Evolutionary conservation across 2,329 filamentous ascomycete species (phyloP), one percentile per base, ranked within the genome.

Genomic region (Pseudogymnoascus sp.): DNA sequence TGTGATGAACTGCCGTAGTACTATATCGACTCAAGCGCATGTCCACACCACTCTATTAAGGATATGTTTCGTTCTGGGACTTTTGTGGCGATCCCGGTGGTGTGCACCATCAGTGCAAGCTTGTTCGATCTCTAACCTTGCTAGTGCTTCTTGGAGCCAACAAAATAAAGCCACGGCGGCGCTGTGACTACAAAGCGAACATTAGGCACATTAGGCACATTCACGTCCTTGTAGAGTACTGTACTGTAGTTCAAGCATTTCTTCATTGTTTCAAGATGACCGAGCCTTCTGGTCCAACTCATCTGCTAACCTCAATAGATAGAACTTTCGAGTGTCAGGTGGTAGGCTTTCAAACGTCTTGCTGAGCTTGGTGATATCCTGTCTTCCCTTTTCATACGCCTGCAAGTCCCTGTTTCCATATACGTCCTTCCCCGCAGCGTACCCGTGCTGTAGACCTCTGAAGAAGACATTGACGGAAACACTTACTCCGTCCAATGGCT

Each of bases 391-490:
- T 72, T 96, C 91, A 72, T 96, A 96, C 1, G 88, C 89, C 40
- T 88, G 88, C 60, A 96, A 74, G 74, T 96, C 93, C 40, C 91
- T 82, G 72, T 96, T 96, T 1, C 90, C 92, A 72, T 96, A 96
- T 0, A 96, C 88, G 72, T 96, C 92, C 67, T 87, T 83, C 0
- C 92, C 91, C 0, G 82, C 74, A 0, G 90, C 86, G 72, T 95
- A 95, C 1, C 83, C 85, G 2, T 73, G 77, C 2, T 85, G 77
- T 8, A 95, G 78, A 65, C 87, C 88, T 46, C 86, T 85, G 77
- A 96, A 96, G 78, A 96, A 96, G 28, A 93, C 83, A 72, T 96
- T 96, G n/a, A 96, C 87, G 0, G 90, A 90, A 6, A 96, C 80
- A 68, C 90, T 92, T 65, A 85, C 73, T 49, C 78, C 73, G 6